A percentile compares a stretch with the other conserved stretches of the same genome.
Conservation (phyloP, 352 stramenopile species). For the Thalassiosira ordinaria region DNA sequence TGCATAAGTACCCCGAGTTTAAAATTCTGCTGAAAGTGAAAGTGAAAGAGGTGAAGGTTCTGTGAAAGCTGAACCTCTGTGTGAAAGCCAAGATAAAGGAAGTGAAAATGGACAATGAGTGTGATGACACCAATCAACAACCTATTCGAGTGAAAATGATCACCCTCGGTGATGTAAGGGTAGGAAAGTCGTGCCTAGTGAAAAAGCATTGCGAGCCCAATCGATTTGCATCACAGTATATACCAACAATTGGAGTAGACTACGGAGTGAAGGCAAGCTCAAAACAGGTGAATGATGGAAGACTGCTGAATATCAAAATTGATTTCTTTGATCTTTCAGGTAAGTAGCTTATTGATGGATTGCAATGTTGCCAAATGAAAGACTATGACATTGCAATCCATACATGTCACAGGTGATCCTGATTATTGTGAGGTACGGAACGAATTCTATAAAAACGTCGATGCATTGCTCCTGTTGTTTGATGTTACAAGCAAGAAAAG, state of each 20-base stretch:
- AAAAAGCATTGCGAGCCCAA: slow-evolving; percentile 95
- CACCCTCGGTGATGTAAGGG: slow-evolving; percentile 90
- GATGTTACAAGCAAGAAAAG: slow-evolving; percentile 63
- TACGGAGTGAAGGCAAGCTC: slow-evolving; percentile 91
- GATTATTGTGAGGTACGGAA: slow-evolving; percentile 95
- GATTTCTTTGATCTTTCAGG: slow-evolving; percentile 49
- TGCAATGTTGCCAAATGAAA: no score
- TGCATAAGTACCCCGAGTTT: no score
- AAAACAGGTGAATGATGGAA: slow-evolving; percentile 29
- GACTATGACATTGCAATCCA: no score
- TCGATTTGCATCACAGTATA: slow-evolving; percentile 93
- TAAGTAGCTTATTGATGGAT: no score
- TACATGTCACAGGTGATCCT: slow-evolving; percentile 87
- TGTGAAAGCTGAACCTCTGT: no score
- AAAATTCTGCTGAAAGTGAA: no score
- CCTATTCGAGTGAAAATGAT: slow-evolving; percentile 92
- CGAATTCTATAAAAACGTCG: slow-evolving; percentile 96
- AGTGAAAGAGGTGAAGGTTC: no score
- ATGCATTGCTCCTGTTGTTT: slow-evolving; percentile 76
- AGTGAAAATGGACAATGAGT: no score
- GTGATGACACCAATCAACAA: slow-evolving; percentile 1
- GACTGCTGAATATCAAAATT: slow-evolving; percentile 42
- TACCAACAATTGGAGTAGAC: slow-evolving; percentile 95
- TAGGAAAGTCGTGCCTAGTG: slow-evolving; percentile 94
- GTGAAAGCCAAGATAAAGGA: no score